Evolutionary conservation across 345 rosid species (phyloP), one percentile per base, ranked within the genome.

Genomic region (Euphorbia tirucalli): DNA sequence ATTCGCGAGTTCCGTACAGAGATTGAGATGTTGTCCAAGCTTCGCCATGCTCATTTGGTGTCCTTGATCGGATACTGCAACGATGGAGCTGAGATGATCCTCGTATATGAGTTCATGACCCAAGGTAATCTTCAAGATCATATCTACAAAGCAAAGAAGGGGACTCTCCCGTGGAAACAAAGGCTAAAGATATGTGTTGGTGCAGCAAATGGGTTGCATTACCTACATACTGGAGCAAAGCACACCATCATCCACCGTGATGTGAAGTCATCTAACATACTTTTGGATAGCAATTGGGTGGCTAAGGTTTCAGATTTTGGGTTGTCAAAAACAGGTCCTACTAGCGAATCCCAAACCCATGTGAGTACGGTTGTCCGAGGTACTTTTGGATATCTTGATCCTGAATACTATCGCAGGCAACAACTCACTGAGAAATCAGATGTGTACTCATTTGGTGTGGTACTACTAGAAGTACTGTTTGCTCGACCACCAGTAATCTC

Each of bases 381-480:
- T 30, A 82, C 82, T 58, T 4, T 84, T 2, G 85, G 91, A 2
- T 87, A 87, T 61, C 61, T 87, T 61, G 92, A 89, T 32, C 92
- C 92, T 0, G 92, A 89, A 62, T 86, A 86, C 61, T 78, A 25
- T 11, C 83, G 87, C 27, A 83, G 77, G 27, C 85, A 85, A 52
- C 68, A 71, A 31, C 63, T 89, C 11, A 87, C 90, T 0, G 90
- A 86, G 9, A 87, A 87, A 78, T 86, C 90, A 0, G 95, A 90
- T 72, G 90, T 87, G 48, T 90, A 90, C 69, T 90, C 90, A 1
- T 90, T 87, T 11, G 92, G 89, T 2, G 84, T 86, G 25, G 90
- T 87, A 57, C 37, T 88, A 63, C 77, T 79, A 15, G 95, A 90
- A 63, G 86, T 83, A 13, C 10, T 87, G 15, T 85, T 88, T 11